phyloP scores from a whole-genome alignment of 495 filamentous ascomycete species.

The Penicillium macrosclerotiorum region DNA sequence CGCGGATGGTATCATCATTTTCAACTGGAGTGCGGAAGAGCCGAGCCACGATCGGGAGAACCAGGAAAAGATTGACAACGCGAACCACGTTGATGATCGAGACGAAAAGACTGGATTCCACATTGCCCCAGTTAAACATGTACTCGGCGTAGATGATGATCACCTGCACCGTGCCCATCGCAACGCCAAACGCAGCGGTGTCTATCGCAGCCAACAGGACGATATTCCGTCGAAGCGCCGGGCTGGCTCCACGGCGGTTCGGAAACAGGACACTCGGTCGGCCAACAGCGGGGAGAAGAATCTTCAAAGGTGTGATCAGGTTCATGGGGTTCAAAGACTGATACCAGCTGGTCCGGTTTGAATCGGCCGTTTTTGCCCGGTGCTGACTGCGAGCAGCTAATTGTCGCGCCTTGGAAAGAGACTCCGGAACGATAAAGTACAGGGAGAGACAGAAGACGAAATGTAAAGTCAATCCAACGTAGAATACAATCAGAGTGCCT shows the following conservation, averaged over 20 bases:
- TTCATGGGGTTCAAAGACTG: slow-evolving; percentile 49
- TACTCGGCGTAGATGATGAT: slow-evolving; percentile 76
- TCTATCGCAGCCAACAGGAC: slow-evolving; percentile 77
- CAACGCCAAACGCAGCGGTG: slow-evolving; percentile 72
- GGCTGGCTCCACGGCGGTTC: slow-evolving; percentile 57
- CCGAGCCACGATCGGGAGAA: slow-evolving; percentile 71
- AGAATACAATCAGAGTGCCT: slow-evolving; percentile 71
- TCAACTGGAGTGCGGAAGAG: slow-evolving; percentile 55
- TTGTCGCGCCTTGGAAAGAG: slow-evolving; percentile 67
- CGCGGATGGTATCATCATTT: slow-evolving; percentile 52
- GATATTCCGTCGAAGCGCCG: slow-evolving; percentile 70
- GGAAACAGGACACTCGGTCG: slow-evolving; percentile 58
- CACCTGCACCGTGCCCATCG: slow-evolving; percentile 75
- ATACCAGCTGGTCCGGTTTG: slow-evolving; percentile 14
- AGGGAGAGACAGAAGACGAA: slow-evolving; percentile 66
- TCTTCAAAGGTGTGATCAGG: slow-evolving; percentile 69
- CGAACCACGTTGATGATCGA: slow-evolving; percentile 71
- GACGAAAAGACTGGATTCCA: slow-evolving; percentile 74
- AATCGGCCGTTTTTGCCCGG: slow-evolving; percentile 21
- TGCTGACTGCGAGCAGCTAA: slow-evolving; percentile 65
- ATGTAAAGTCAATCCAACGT: slow-evolving; percentile 70
- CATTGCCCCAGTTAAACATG: slow-evolving; percentile 77
- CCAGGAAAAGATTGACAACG: slow-evolving; percentile 67
- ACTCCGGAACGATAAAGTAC: slow-evolving; percentile 74
- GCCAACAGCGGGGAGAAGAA: slow-evolving; percentile 72